Base-by-base conservation (phyloP, 164 flowering plant genomes). In the Sextonia rubra region DNA sequence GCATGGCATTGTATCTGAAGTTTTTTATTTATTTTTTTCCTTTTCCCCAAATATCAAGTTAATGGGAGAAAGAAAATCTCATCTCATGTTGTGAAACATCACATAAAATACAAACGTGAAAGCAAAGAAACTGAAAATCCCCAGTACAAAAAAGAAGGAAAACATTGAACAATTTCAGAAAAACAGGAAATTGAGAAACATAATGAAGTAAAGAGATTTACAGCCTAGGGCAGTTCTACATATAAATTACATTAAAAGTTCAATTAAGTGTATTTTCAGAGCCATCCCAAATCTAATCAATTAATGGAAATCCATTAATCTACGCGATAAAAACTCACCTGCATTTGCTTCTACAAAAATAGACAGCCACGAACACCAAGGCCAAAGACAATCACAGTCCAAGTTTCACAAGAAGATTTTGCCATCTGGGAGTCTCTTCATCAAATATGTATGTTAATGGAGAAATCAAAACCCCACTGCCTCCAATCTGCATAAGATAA, bases 381-480 rank as follows among this genome's bases (percentile, higher is more conserved):
- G 26, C 14, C 65, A 15, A 64, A 27, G 44, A 64, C n/a, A 27
- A 52, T 77, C 79, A 88, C 23, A 84, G 84, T 58, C 92, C 90
- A 20, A 91, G 91, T 66, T 84, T 78, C 22, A 78, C 62, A 47
- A 91, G 94, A 71, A 94, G 90, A 72, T 84, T 65, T 2, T 77
- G 85, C 98, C 98, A 92, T 76, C 95, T 87, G 27, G 97, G 98
- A 71, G 99, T 86, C 69, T 92, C 99, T 78, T 91, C 99, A 60
- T 94, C 96, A 56, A 94, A 94, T 67, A 94, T 94, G 87, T 94
- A 94, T 64, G 98, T 94, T 77, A 94, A 73, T 0, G 99, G 98
- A 64, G 99, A 92, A 55, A 94, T 63, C 71, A 94, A 79, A 55
- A 92, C 98, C 11, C 99, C 99, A 71, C 98, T 94, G 47, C 99